Evolutionary conservation across 140 eudicot species (phyloP).

Genomic region (Erigeron philadelphicus): DNA sequence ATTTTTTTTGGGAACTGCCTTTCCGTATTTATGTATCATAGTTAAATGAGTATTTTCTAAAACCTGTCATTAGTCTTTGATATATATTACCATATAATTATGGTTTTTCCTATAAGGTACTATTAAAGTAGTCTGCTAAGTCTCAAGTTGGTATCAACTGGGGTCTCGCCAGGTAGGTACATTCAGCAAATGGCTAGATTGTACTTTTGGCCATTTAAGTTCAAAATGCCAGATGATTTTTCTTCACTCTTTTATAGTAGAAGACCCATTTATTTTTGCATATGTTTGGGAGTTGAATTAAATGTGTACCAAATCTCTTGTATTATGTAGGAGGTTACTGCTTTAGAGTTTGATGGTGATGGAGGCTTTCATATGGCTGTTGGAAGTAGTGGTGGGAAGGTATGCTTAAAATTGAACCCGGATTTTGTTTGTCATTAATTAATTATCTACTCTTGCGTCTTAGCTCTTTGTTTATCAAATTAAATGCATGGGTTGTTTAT

Average conservation of each 20-base stretch:
- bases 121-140: not conserved
- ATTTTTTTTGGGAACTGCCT: not conserved
- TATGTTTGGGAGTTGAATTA: not conserved
- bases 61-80: not conserved
- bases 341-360: constrained; percentile 75
- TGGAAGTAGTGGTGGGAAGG: constrained; percentile 98
- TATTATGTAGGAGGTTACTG: constrained; percentile 62
- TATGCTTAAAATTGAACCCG: constrained; percentile 23
- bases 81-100: not conserved
- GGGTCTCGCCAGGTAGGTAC: not conserved
- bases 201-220: not conserved
- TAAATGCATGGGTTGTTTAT: not conserved
- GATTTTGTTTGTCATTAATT: not conserved
- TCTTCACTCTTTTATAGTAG: not conserved
- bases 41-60: not conserved
- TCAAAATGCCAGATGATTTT: not conserved
- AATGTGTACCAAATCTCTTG: constrained; percentile 4
- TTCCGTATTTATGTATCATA: not conserved
- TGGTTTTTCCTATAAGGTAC: not conserved
- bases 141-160: not conserved
- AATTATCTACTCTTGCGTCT: not conserved
- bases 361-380: constrained; percentile 92
- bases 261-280: not conserved
- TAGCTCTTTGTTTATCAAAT: constrained; percentile 5
- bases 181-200: not conserved